A percentile compares a stretch with the other conserved stretches of the same genome.
phyloP scores from a whole-genome alignment of 805 yeast genomes.

The Metschnikowia amazonensis region DNA sequence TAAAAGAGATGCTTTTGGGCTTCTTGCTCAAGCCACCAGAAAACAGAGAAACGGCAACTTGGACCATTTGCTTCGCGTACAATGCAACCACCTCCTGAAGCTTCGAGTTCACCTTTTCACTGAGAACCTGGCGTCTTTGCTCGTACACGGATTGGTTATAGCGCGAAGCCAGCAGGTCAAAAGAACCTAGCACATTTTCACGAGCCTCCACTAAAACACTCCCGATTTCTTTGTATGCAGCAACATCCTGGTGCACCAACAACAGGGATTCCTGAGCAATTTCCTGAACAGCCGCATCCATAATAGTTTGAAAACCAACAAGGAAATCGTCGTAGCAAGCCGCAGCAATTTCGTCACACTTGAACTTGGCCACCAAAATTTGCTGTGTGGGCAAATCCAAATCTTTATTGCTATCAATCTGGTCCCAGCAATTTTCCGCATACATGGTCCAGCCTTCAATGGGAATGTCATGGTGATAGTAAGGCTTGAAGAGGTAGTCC shows the following conservation, averaged over 20 bases:
- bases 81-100: slow-evolving; percentile 37
- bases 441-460: slow-evolving; percentile 95
- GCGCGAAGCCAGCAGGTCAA: slow-evolving; percentile 71
- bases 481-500: slow-evolving; percentile 53
- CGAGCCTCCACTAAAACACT: slow-evolving; percentile 41
- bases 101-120: slow-evolving; percentile 44
- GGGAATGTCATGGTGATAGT: slow-evolving; percentile 83
- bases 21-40: slow-evolving; percentile 14
- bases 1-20: slow-evolving; percentile 11
- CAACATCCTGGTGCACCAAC: background rate
- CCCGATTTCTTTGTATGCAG: slow-evolving; percentile 43
- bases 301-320: slow-evolving; percentile 16
- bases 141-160: slow-evolving; percentile 65
- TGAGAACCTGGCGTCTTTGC: slow-evolving; percentile 53
- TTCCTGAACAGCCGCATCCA: slow-evolving; percentile 8
- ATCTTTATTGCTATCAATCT: slow-evolving; percentile 88
- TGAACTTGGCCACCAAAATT: slow-evolving; percentile 86
- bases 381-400: slow-evolving; percentile 96
- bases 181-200: slow-evolving; percentile 45
- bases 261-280: slow-evolving; percentile 12
- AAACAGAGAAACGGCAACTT: slow-evolving; percentile 7
- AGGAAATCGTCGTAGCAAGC: slow-evolving; percentile 29
- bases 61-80: slow-evolving; percentile 20
- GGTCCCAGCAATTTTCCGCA: slow-evolving; percentile 89
- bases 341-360: slow-evolving; percentile 83